These are phyloP conservation scores for Pseudozyma thailandica DNA, from an alignment of 1,284 basidiomycete genomes.

Conservation along the genomic window DNA sequence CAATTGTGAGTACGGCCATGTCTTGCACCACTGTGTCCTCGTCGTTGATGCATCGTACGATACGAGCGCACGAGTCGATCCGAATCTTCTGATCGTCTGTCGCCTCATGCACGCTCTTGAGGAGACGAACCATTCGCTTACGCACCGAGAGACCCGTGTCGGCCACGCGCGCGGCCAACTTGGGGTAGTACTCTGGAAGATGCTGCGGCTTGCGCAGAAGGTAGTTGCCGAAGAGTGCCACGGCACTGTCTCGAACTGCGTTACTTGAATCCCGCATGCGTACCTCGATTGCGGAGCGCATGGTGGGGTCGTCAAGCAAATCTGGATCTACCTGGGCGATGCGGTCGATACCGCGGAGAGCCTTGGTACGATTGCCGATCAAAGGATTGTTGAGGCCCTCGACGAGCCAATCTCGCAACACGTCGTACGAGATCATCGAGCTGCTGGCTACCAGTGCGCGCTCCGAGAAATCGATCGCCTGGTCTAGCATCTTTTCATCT, in stretches of 20 bases:
- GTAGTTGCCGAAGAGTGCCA: constrained; percentile 94
- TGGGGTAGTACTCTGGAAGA: constrained; percentile 83
- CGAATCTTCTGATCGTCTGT: constrained; percentile 74
- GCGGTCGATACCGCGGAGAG: constrained; percentile 56
- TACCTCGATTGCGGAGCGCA: constrained; percentile 76
- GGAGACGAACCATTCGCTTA: constrained; percentile 91
- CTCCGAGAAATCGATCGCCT: constrained; percentile 37
- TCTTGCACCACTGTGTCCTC: constrained; percentile 91
- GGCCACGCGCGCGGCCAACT: constrained; percentile 86
- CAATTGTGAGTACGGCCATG: constrained; percentile 84
- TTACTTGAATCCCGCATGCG: constrained; percentile 89
- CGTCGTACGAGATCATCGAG: constrained; percentile 47
- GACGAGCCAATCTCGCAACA: constrained; percentile 46
- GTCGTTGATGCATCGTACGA: constrained; percentile 86
- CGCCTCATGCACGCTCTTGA: constrained; percentile 82
- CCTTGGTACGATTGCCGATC: constrained; percentile 59
- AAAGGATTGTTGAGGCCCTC: constrained; percentile 49
- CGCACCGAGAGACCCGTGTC: constrained; percentile 92
- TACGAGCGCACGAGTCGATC: constrained; percentile 82
- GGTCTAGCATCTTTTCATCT: constrained; percentile 29
- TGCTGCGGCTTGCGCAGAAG: constrained; percentile 86
- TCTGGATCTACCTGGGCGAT: constrained; percentile 50
- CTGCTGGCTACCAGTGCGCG: constrained; percentile 42
- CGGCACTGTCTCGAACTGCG: constrained; percentile 91
- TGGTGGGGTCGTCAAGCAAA: constrained; percentile 43